phyloP scores from a whole-genome alignment of 164 flowering plant species.

The Berberis vulgaris region DNA sequence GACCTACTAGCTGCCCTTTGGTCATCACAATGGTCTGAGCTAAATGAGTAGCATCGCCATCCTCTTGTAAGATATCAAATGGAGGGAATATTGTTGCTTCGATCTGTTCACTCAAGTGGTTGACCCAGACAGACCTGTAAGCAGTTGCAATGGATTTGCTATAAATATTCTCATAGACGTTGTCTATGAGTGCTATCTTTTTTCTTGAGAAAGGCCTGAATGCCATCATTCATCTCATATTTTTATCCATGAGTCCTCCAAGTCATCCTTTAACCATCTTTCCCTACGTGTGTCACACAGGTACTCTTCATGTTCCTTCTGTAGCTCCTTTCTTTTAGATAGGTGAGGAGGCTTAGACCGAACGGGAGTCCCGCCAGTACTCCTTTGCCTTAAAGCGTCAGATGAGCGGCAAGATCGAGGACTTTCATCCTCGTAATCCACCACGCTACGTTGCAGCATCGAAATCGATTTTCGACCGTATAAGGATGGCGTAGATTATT shows the following conservation, averaged over 20 bases:
- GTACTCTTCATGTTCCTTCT: neutral
- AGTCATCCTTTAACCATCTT: no score
- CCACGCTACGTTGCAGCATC: no score
- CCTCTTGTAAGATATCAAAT: neutral
- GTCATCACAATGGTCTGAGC: neutral
- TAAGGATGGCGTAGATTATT: no score
- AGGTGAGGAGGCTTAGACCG: neutral
- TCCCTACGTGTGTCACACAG: no score
- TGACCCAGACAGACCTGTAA: neutral
- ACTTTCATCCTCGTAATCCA: no score
- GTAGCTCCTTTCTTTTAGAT: neutral
- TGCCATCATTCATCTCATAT: no score
- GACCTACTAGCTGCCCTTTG: no score
- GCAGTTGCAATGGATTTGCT: neutral
- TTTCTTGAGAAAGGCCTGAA: no score
- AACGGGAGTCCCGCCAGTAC: neutral
- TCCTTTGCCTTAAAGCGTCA: neutral
- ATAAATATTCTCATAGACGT: neutral
- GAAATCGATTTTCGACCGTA: no score
- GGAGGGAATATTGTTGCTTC: neutral
- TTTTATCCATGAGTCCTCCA: no score
- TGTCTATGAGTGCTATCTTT: no score
- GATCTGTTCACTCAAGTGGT: neutral
- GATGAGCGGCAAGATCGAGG: no score
- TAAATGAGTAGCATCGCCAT: neutral